phyloP scores from a whole-genome alignment of 129 eudicot genomes.

The Daucus carota region DNA sequence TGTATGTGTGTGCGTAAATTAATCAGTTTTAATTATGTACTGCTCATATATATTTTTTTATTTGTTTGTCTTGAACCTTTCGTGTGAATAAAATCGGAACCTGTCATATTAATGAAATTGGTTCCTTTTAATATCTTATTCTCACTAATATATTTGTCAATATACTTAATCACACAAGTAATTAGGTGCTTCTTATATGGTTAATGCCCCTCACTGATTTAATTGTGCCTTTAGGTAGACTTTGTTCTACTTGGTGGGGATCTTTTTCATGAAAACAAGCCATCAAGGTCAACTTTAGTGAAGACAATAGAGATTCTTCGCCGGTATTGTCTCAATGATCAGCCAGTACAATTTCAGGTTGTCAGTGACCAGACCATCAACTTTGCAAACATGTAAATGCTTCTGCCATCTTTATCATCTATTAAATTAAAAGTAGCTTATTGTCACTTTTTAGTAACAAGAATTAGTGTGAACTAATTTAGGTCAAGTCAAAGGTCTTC shows the following conservation, averaged over 20 bases:
- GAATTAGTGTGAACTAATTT: neutral
- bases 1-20: neutral
- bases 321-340: conserved; percentile 77
- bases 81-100: neutral
- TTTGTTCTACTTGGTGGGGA: conserved; percentile 95
- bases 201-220: neutral
- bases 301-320: conserved; percentile 88
- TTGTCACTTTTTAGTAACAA: neutral
- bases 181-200: neutral
- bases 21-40: neutral
- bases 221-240: conserved; percentile 57
- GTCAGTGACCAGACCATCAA: conserved; percentile 98
- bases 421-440: neutral
- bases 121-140: neutral
- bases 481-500: neutral
- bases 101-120: neutral
- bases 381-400: conserved; percentile 77
- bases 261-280: conserved; percentile 97
- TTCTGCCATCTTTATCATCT: conserved; percentile 2
- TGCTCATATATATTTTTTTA: neutral
- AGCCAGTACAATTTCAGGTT: conserved; percentile 94
- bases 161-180: neutral
- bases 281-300: conserved; percentile 91
- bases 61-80: neutral
- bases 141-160: neutral